Conservation (phyloP, 2,329 filamentous ascomycete genomes). For the Falciphora oryzae region DNA sequence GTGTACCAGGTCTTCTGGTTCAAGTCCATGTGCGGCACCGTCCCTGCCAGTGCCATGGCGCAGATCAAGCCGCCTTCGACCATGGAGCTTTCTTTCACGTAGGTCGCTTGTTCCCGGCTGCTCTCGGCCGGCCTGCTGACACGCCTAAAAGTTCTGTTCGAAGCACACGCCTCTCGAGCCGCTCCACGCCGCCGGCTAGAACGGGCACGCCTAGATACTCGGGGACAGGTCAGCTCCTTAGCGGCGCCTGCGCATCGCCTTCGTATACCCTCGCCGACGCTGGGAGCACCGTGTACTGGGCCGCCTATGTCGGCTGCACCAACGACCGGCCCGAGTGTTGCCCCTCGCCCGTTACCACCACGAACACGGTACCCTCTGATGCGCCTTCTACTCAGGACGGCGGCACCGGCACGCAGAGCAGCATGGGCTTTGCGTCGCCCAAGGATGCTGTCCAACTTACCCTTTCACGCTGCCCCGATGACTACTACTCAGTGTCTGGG, state of each 20-base stretch:
- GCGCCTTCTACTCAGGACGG: neutral
- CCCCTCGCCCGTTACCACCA: slow-evolving; percentile 19
- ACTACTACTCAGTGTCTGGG: slow-evolving; percentile 23
- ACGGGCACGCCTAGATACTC: slow-evolving; percentile 16
- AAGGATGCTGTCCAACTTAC: slow-evolving; percentile 11
- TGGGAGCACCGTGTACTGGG: slow-evolving; percentile 21
- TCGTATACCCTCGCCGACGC: slow-evolving; percentile 23
- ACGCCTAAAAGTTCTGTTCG: slow-evolving; percentile 9
- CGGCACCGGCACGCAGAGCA: slow-evolving; percentile 11
- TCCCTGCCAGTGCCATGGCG: slow-evolving; percentile 15
- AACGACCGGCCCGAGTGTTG: slow-evolving; percentile 22
- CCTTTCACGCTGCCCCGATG: slow-evolving; percentile 18
- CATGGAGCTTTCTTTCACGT: slow-evolving; percentile 2
- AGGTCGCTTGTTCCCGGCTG: neutral
- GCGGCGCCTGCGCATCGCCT: slow-evolving; percentile 18
- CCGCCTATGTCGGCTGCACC: slow-evolving; percentile 21
- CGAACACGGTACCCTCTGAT: slow-evolving; percentile 4
- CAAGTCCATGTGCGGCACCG: slow-evolving; percentile 15
- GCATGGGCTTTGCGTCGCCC: slow-evolving; percentile 16
- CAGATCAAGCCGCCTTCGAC: slow-evolving; percentile 17
- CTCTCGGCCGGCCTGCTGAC: neutral
- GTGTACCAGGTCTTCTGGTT: slow-evolving; percentile 17
- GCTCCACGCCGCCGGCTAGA: slow-evolving; percentile 4
- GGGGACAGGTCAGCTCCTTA: slow-evolving; percentile 20
- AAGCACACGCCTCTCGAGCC: neutral